Conservation (phyloP, 129 eudicot genomes). For the Calendula officinalis region DNA sequence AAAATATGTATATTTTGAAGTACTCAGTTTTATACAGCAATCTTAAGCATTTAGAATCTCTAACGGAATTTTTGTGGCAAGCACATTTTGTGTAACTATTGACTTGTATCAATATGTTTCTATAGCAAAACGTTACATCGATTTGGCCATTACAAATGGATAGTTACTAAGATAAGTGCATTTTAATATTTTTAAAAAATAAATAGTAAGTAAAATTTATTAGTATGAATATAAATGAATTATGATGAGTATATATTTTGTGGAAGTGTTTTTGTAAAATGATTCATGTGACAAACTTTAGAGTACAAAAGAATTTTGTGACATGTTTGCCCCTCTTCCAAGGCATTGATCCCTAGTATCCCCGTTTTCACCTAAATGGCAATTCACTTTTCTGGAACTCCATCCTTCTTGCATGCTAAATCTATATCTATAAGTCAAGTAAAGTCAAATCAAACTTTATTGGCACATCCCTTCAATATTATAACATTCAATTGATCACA, state of each 20-base stretch:
- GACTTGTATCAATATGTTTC: too few species aligned
- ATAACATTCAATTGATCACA: slow-evolving; percentile 6
- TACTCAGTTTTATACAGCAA: too few species aligned
- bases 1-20: too few species aligned
- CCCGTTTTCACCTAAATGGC: slow-evolving; percentile 34
- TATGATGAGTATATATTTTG: slow-evolving; percentile 17
- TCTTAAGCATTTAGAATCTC: too few species aligned
- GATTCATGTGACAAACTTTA: slow-evolving; percentile 9
- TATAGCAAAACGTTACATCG: too few species aligned
- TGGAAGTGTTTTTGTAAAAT: not conserved
- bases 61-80: too few species aligned
- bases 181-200: not conserved
- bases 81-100: too few species aligned
- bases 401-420: slow-evolving; percentile 28
- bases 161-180: not conserved
- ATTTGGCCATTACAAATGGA: not conserved
- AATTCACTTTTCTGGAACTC: slow-evolving; percentile 25
- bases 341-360: slow-evolving; percentile 37
- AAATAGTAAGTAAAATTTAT: not conserved
- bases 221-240: slow-evolving; percentile 14
- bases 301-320: slow-evolving; percentile 24
- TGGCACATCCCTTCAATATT: not conserved
- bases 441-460: slow-evolving; percentile 29
- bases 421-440: slow-evolving; percentile 19
- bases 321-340: slow-evolving; percentile 28